A percentile compares a stretch with the other conserved stretches of the same genome.
Conservation (phyloP, 768 basidiomycete genomes). For the Cyathus striatus region DNA sequence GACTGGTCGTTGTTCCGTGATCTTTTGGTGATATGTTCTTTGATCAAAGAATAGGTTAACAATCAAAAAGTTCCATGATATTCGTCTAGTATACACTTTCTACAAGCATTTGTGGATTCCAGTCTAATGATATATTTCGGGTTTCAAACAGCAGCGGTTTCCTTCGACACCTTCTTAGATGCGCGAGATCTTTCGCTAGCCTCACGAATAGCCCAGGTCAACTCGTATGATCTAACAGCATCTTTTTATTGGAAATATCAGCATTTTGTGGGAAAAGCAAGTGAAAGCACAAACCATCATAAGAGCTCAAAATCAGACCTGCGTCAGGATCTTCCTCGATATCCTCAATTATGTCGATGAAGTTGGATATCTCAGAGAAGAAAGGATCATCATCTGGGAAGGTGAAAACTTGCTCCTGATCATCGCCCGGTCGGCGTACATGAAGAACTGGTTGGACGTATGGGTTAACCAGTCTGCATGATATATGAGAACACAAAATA, state of each 20-base stretch:
- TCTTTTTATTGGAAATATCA: too few relatives aligned
- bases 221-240: constrained; percentile 83
- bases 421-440: constrained; percentile 80
- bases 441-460: constrained; percentile 89
- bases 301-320: constrained; percentile 74
- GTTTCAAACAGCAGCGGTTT: background rate
- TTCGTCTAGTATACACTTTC: too few relatives aligned
- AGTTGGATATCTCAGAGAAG: constrained; percentile 89
- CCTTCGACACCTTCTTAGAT: constrained; percentile 17
- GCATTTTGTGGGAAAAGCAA: constrained; percentile 3
- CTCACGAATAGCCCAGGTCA: constrained; percentile 90
- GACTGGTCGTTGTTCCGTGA: too few relatives aligned
- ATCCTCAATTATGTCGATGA: constrained; percentile 86
- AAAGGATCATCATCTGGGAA: constrained; percentile 88
- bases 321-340: constrained; percentile 84
- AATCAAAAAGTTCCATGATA: too few relatives aligned
- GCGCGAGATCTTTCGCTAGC: constrained; percentile 66
- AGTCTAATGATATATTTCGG: too few relatives aligned
- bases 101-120: too few relatives aligned
- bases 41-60: too few relatives aligned
- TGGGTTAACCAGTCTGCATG: constrained; percentile 74
- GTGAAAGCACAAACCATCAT: constrained; percentile 56
- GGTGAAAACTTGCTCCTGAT: constrained; percentile 60
- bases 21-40: too few relatives aligned
- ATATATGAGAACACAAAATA: background rate